phyloP scores from a whole-genome alignment of 352 stramenopile genomes.

The Globisporangium canariense region DNA sequence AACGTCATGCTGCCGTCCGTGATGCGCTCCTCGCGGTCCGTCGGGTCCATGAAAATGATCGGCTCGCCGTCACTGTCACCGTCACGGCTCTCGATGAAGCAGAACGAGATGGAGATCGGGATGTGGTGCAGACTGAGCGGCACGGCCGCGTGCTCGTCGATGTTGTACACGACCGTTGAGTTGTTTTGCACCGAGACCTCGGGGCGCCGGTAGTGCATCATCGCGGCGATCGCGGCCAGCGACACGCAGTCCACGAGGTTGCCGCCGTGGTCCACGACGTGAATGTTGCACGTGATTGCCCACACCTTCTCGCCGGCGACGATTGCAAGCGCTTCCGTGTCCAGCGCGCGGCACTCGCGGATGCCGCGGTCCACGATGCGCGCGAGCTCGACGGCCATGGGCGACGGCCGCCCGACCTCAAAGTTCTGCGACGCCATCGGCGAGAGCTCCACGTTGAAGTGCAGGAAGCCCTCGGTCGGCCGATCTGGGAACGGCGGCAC shows the following conservation, averaged over 20 bases:
- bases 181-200: constrained; percentile 73
- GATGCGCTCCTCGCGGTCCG: constrained; percentile 85
- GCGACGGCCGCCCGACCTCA: constrained; percentile 46
- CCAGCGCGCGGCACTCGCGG: constrained; percentile 88
- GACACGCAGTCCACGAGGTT: constrained; percentile 91
- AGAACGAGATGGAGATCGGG: constrained; percentile 94
- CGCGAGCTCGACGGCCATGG: constrained; percentile 74
- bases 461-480: constrained; percentile 84
- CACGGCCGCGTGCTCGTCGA: constrained; percentile 88
- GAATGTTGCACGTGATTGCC: constrained; percentile 90
- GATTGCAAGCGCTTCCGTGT: constrained; percentile 94
- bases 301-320: constrained; percentile 92
- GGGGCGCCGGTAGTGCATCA: constrained; percentile 92
- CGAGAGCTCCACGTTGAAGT: constrained; percentile 83
- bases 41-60: constrained; percentile 88
- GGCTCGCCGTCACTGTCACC: constrained; percentile 25
- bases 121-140: constrained; percentile 94
- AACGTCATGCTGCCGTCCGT: constrained; percentile 87
- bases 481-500: constrained; percentile 83
- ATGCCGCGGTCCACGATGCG: constrained; percentile 90
- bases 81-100: constrained; percentile 50
- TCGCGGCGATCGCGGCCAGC: constrained; percentile 90
- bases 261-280: constrained; percentile 90
- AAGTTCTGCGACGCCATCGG: constrained; percentile 83
- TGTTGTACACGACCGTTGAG: constrained; percentile 73